These are phyloP conservation scores for Ustulina deusta DNA, from an alignment of 2,329 filamentous ascomycete species.

Conservation along the genomic window DNA sequence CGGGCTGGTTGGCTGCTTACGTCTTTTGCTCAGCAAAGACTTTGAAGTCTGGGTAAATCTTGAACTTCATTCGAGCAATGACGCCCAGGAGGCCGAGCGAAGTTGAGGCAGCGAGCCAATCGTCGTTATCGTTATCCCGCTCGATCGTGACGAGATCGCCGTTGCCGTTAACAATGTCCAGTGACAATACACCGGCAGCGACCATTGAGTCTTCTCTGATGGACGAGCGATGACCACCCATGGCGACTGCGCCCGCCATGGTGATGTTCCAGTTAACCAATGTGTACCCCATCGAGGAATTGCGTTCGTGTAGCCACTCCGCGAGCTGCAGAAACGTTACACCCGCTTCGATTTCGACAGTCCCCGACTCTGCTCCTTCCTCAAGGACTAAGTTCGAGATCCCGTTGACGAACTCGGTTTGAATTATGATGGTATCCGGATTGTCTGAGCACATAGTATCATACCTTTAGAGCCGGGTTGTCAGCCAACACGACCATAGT, in stretches of 20 bases:
- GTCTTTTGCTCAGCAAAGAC: conserved; percentile 63
- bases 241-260: conserved; percentile 62
- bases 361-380: conserved; percentile 53
- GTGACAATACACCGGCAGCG: conserved; percentile 60
- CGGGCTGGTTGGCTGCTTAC: conserved; percentile 51
- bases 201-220: conserved; percentile 63
- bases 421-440: conserved; percentile 60
- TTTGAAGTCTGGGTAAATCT: conserved; percentile 64
- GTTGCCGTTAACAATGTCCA: conserved; percentile 63
- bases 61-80: conserved; percentile 62
- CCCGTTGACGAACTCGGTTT: conserved; percentile 58
- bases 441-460: conserved; percentile 66
- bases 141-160: conserved; percentile 58
- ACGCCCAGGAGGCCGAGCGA: conserved; percentile 62
- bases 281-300: conserved; percentile 62
- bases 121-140: conserved; percentile 57
- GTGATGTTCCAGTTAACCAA: conserved; percentile 68
- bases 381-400: conserved; percentile 60
- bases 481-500: conserved; percentile 9
- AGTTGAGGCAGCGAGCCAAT: conserved; percentile 65
- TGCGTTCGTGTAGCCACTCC: conserved; percentile 60
- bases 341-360: conserved; percentile 63
- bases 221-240: conserved; percentile 64
- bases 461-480: conserved; percentile 53
- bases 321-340: conserved; percentile 65